Percentiles rank a stretch among this genome's conserved stretches.
Conservation (phyloP, 305 asterid species). For the Salvia sclarea region DNA sequence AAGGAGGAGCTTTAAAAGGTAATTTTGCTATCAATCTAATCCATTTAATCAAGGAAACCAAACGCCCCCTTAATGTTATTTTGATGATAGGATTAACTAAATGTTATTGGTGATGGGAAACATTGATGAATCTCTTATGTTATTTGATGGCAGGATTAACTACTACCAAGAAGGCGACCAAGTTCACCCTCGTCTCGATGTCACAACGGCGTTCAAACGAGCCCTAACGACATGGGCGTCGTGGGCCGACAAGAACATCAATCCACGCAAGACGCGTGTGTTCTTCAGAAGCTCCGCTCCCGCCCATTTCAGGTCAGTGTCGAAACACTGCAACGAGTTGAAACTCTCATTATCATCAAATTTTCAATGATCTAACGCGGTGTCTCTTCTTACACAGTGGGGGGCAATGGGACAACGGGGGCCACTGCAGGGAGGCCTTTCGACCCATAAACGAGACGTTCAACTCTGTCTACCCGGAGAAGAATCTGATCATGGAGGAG, state of each 20-base stretch:
- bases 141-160: conserved; percentile 54
- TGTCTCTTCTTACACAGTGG: conserved; percentile 52
- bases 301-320: conserved; percentile 84
- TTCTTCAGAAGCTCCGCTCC: conserved; percentile 94
- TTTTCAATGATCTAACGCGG: not conserved
- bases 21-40: no score
- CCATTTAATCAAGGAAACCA: no score
- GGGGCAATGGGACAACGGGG: conserved; percentile 86
- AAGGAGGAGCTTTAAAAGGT: no score
- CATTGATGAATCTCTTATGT: not conserved
- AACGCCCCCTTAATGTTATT: no score
- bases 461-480: conserved; percentile 44
- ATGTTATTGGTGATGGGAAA: not conserved
- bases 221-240: conserved; percentile 80
- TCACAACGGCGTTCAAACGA: conserved; percentile 60
- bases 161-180: conserved; percentile 83
- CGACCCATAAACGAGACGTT: conserved; percentile 50
- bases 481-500: conserved; percentile 59
- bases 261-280: conserved; percentile 62
- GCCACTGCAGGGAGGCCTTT: conserved; percentile 82
- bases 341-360: conserved; percentile 4
- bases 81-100: no score
- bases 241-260: conserved; percentile 77
- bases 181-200: conserved; percentile 74
- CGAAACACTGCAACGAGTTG: not conserved